Evolutionary conservation across 768 basidiomycete species (phyloP), one percentile per base, ranked within the genome.

Genomic region (Lactifluus echinatus): DNA sequence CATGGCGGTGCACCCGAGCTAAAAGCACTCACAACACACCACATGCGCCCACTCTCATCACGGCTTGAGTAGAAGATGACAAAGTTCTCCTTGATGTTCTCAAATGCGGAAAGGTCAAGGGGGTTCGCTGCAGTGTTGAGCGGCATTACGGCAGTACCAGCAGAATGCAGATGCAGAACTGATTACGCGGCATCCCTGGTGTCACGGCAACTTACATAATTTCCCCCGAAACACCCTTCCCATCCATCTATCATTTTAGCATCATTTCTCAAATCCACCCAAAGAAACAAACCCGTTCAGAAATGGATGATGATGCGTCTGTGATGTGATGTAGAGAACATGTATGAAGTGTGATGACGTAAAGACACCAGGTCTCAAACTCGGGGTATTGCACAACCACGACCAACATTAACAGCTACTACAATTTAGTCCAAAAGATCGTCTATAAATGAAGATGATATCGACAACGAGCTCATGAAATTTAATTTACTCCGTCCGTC

Each of bases 31-130:
- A 89, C 87, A 24, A 84, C 79, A 66, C 87, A 89, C 87, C 88
- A 89, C 66, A 83, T 69, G 53, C 72, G 67, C 26, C 82, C 85
- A 56, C 79, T 55, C n/a, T 64, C 74, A 1, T 81, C 76, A 49
- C 82, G 72, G 19, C 84, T 87, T 10, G 87, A 78, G 60, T 83
- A 88, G 67, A 89, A 87, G n/a, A 90, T 71, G 26, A 88, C 53
- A 57, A 76, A 87, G 15, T 72, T 65, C 40, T 82, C 80, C n/a
- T 75, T 69, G 10, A 72, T 74, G 29, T 70, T 66, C 54, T 68
- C 62, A 21, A 81, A 70, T 2, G 73, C 69, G 26, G 57, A 67
- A 64, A 29, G 71, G 63, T 60, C 73, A 73, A 24, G 85, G 66
- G 51, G 84, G 3, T 51, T 49, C 43, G 37, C 26, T 17, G 53